Evolutionary conservation across 2,329 filamentous ascomycete genomes (phyloP).

Genomic region (Chrysoporthe austroafricana): DNA sequence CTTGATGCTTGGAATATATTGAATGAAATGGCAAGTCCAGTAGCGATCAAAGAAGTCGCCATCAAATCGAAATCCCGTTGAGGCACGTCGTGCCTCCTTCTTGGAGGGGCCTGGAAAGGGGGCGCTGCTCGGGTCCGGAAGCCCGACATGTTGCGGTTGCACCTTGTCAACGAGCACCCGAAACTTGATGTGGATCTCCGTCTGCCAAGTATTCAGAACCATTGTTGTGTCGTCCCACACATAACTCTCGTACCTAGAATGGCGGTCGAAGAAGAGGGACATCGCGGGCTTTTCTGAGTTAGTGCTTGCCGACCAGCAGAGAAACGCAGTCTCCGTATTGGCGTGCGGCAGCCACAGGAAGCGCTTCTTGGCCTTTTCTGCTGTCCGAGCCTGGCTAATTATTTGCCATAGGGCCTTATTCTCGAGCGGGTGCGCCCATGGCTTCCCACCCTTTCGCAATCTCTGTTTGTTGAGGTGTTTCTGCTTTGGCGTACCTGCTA

Average conservation of each 20-base stretch:
- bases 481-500: slow-evolving; percentile 10
- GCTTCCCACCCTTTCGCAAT: not conserved
- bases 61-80: slow-evolving; percentile 35
- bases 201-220: slow-evolving; percentile 36
- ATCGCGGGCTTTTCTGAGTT: slow-evolving; percentile 23
- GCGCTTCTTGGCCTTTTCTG: slow-evolving; percentile 6
- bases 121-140: not conserved
- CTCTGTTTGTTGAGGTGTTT: not conserved
- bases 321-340: not conserved
- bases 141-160: not conserved
- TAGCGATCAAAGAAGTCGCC: slow-evolving; percentile 40
- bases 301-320: slow-evolving; percentile 14
- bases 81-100: slow-evolving; percentile 28
- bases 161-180: slow-evolving; percentile 28
- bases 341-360: not conserved
- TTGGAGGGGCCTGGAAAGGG: slow-evolving; percentile 11
- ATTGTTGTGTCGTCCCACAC: slow-evolving; percentile 35
- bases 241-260: slow-evolving; percentile 29
- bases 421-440: rapidly evolving
- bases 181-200: slow-evolving; percentile 38
- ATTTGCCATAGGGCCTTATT: not conserved
- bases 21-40: slow-evolving; percentile 39
- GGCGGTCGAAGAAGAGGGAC: slow-evolving; percentile 32
- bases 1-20: slow-evolving; percentile 23
- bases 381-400: not conserved